phyloP scores from a whole-genome alignment of 2,329 filamentous ascomycete species.

The Apiospora malaysiana region DNA sequence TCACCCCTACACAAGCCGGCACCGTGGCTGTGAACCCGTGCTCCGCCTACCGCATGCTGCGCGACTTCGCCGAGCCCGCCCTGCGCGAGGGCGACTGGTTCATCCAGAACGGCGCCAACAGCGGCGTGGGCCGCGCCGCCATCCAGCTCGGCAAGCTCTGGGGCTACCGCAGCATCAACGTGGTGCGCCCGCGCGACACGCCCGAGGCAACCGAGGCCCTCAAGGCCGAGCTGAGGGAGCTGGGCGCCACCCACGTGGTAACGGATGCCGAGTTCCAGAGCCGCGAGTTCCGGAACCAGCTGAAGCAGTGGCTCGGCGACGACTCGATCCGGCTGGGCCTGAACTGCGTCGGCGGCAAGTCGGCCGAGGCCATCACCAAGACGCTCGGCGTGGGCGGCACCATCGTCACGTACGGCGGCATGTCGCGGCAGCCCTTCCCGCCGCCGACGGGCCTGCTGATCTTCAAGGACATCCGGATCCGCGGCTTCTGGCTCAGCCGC shows the following conservation, averaged over 20 bases:
- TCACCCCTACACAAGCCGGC: slow-evolving; percentile 79
- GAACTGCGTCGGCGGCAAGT: slow-evolving; percentile 93
- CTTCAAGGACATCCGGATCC: slow-evolving; percentile 88
- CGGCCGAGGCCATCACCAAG: slow-evolving; percentile 79
- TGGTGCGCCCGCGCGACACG: slow-evolving; percentile 76
- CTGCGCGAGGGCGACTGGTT: slow-evolving; percentile 84
- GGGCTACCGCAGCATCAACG: slow-evolving; percentile 90
- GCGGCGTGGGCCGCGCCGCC: slow-evolving; percentile 86
- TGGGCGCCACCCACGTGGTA: slow-evolving; percentile 64
- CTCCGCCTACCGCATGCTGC: slow-evolving; percentile 92
- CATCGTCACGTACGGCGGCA: slow-evolving; percentile 93
- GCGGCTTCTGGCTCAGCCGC: slow-evolving; percentile 92
- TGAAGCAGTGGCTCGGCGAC: slow-evolving; percentile 71
- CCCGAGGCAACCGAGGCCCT: slow-evolving; percentile 67
- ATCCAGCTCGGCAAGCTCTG: slow-evolving; percentile 87
- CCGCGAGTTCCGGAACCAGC: slow-evolving; percentile 65
- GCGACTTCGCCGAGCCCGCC: slow-evolving; percentile 67
- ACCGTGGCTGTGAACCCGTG: slow-evolving; percentile 93
- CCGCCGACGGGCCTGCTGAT: slow-evolving; percentile 87
- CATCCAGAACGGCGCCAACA: slow-evolving; percentile 96
- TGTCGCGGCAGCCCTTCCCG: slow-evolving; percentile 85
- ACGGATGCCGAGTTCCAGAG: slow-evolving; percentile 61
- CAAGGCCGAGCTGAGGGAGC: slow-evolving; percentile 55
- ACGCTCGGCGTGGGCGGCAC: slow-evolving; percentile 71
- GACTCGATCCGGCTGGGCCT: slow-evolving; percentile 79